Evolutionary conservation across 306 rosid genomes (phyloP).

Genomic region (Rubus parviflorus): DNA sequence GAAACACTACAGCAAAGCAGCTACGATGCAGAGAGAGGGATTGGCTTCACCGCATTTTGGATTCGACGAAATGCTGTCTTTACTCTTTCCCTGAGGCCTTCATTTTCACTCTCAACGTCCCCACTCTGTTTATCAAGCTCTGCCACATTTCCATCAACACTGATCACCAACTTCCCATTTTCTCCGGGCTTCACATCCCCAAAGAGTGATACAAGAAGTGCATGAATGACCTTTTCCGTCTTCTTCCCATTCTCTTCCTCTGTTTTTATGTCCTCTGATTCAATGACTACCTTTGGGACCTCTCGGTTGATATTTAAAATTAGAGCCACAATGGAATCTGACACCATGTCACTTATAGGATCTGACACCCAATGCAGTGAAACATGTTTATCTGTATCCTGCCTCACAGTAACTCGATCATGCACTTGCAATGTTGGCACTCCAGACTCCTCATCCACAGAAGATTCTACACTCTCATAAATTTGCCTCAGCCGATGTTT

Average conservation of each 20-base stretch:
- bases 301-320: constrained; percentile 72
- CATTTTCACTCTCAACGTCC: constrained; percentile 82
- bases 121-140: constrained; percentile 76
- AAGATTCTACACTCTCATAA: constrained; percentile 75
- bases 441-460: constrained; percentile 75
- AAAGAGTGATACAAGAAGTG: constrained; percentile 75
- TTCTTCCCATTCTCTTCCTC: constrained; percentile 77
- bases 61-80: constrained; percentile 68
- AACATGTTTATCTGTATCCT: constrained; percentile 76
- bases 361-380: constrained; percentile 90
- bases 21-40: constrained; percentile 63
- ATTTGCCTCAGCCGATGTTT: constrained; percentile 73
- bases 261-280: constrained; percentile 57
- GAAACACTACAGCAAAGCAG: not conserved
- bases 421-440: constrained; percentile 66
- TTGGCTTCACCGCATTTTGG: constrained; percentile 75
- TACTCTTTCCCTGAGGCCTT: constrained; percentile 88
- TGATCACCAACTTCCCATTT: constrained; percentile 74
- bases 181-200: constrained; percentile 82
- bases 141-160: constrained; percentile 74
- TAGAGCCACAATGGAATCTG: constrained; percentile 82
- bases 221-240: constrained; percentile 69
- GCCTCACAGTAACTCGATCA: constrained; percentile 71
- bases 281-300: constrained; percentile 67
- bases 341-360: constrained; percentile 90